Conservation (phyloP, 2,329 filamentous ascomycete species). For the Paecilomyces formosus region DNA sequence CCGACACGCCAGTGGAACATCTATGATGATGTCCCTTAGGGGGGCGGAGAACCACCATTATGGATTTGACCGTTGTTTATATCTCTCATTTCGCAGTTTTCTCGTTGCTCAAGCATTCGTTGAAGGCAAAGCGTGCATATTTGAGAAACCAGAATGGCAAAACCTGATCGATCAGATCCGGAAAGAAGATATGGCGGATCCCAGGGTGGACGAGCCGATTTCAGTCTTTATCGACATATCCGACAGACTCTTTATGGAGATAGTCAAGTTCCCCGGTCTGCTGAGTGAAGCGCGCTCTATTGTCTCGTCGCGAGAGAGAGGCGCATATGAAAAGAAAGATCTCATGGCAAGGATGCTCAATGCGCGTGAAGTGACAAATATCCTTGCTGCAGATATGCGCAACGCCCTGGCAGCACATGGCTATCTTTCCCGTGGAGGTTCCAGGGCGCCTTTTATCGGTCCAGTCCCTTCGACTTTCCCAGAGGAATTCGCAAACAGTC, state of each 20-base stretch:
- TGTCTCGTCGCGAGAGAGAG: conserved; percentile 1
- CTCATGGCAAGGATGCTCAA: conserved; percentile 2
- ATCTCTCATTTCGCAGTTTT: conserved; percentile 27
- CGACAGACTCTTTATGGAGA: conserved; percentile 16
- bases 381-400: conserved; percentile 8
- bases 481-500: conserved; percentile 14
- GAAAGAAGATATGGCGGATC: conserved; percentile 16
- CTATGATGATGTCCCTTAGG: conserved; percentile 22
- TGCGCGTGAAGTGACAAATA: conserved; percentile 1
- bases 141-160: conserved; percentile 23
- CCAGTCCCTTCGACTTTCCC: conserved; percentile 15
- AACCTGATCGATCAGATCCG: conserved; percentile 18
- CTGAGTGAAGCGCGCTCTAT: conserved; percentile 7
- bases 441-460: conserved; percentile 9
- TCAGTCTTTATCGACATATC: conserved; percentile 16
- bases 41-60: conserved; percentile 19
- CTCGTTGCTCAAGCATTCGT: conserved; percentile 24
- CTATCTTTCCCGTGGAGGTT: conserved; percentile 3
- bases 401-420: conserved; percentile 8
- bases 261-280: conserved; percentile 15
- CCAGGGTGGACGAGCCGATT: conserved; percentile 11
- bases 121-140: conserved; percentile 21
- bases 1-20: conserved; percentile 24
- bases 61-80: conserved; percentile 25
- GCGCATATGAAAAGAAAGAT: not conserved